Evolutionary conservation across 345 rosid species (phyloP).

Genomic region (Mercurialis annua): DNA sequence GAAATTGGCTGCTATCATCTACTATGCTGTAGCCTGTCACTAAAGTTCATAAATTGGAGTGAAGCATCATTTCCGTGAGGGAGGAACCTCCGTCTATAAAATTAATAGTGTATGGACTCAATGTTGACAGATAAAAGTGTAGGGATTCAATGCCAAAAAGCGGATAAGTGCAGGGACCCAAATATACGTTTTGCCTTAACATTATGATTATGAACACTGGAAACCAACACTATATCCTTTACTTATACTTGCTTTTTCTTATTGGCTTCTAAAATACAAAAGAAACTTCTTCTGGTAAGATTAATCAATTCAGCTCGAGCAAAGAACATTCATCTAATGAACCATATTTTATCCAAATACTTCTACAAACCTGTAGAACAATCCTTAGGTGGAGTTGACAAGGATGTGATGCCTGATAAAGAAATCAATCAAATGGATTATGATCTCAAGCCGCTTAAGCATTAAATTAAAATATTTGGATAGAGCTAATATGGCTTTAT

Average conservation of each 20-base stretch:
- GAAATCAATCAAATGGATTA: neutral
- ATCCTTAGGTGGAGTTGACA: neutral
- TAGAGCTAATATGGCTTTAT: neutral
- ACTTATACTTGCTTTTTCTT: too few species aligned
- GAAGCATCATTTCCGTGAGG: neutral
- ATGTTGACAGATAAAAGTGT: too few species aligned
- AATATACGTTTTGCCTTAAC: too few species aligned
- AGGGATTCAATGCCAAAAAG: neutral
- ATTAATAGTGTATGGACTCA: too few species aligned
- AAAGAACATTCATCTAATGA: neutral
- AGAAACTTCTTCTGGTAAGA: too few species aligned
- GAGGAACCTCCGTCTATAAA: too few species aligned
- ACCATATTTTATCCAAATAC: neutral
- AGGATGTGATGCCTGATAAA: conserved; percentile 4
- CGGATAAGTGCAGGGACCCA: neutral
- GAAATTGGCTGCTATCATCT: neutral
- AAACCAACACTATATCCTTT: too few species aligned
- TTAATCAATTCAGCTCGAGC: neutral
- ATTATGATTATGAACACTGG: too few species aligned
- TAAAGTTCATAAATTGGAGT: neutral
- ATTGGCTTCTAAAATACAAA: neutral
- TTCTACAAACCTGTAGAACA: neutral
- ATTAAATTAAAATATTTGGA: neutral
- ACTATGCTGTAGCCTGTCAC: neutral
- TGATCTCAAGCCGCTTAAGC: neutral